phyloP scores from a whole-genome alignment of 169 alveolate genomes.

The Plasmodium gonderi region DNA sequence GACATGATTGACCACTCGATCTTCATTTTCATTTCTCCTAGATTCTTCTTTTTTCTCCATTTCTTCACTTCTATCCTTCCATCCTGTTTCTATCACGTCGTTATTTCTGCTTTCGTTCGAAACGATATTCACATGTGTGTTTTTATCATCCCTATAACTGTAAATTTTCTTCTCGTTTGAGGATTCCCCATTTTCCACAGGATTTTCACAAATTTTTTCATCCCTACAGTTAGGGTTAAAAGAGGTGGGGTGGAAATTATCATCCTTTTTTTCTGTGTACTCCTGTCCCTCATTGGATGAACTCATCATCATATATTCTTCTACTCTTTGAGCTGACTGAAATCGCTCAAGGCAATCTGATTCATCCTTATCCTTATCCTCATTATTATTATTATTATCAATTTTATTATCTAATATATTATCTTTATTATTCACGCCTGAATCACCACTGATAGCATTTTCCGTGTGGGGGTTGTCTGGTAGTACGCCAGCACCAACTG shows the following conservation, averaged over 20 bases:
- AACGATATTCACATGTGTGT: too few species aligned
- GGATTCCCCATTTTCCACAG: too few species aligned
- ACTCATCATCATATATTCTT: slow-evolving; percentile 9
- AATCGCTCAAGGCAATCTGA: slow-evolving; percentile 2
- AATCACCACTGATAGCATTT: background rate
- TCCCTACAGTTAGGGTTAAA: too few species aligned
- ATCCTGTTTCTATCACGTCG: too few species aligned
- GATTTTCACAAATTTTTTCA: too few species aligned
- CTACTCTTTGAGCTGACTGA: slow-evolving; percentile 39
- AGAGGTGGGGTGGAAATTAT: too few species aligned
- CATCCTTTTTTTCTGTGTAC: background rate
- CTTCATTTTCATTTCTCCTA: slow-evolving; percentile 6
- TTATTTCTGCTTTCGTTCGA: too few species aligned
- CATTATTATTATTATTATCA: background rate
- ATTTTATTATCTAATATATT: background rate
- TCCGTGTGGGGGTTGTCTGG: background rate
- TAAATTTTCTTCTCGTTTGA: too few species aligned
- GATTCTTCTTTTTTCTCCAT: too few species aligned
- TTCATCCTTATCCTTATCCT: background rate
- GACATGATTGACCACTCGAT: slow-evolving; percentile 1
- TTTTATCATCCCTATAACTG: too few species aligned
- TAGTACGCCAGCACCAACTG: background rate
- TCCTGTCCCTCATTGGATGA: background rate
- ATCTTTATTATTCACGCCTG: background rate
- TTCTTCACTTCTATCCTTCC: too few species aligned